Conservation (phyloP, 1,284 basidiomycete genomes). For the Irpex sp. region DNA sequence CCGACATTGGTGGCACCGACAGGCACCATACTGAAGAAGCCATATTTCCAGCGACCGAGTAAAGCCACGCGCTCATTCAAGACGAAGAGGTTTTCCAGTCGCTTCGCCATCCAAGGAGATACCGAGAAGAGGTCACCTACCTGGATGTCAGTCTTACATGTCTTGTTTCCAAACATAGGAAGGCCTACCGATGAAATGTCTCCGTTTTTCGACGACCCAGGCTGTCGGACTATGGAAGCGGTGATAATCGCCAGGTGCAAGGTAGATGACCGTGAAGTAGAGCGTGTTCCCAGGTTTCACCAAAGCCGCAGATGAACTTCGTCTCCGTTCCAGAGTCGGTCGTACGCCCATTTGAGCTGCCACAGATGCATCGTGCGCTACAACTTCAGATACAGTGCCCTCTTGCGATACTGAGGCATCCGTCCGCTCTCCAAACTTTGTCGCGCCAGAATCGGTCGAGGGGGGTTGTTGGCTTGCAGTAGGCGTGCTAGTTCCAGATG, state of each 20-base stretch:
- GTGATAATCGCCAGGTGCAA: slow-evolving; percentile 98
- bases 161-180: not conserved
- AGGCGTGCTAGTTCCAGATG: slow-evolving; percentile 24
- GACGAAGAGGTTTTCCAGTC: slow-evolving; percentile 91
- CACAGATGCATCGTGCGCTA: slow-evolving; percentile 62
- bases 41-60: slow-evolving; percentile 92
- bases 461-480: slow-evolving; percentile 15
- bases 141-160: not conserved
- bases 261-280: slow-evolving; percentile 94
- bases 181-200: slow-evolving; percentile 84
- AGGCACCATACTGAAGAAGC: slow-evolving; percentile 96
- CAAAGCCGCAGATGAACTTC: slow-evolving; percentile 36
- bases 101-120: slow-evolving; percentile 91
- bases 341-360: slow-evolving; percentile 62
- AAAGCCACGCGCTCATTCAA: slow-evolving; percentile 96
- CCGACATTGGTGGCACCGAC: slow-evolving; percentile 99
- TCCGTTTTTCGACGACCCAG: slow-evolving; percentile 94
- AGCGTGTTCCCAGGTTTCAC: slow-evolving; percentile 73
- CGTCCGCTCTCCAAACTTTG: slow-evolving; percentile 54
- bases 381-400: slow-evolving; percentile 44
- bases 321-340: slow-evolving; percentile 36
- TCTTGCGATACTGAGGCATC: slow-evolving; percentile 62
- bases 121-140: slow-evolving; percentile 92
- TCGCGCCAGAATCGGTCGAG: slow-evolving; percentile 17
- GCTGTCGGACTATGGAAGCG: slow-evolving; percentile 94